These are phyloP conservation scores for Mortierella hygrophila DNA, from an alignment of 192 early-diverging fungal genomes.

Conservation along the genomic window DNA sequence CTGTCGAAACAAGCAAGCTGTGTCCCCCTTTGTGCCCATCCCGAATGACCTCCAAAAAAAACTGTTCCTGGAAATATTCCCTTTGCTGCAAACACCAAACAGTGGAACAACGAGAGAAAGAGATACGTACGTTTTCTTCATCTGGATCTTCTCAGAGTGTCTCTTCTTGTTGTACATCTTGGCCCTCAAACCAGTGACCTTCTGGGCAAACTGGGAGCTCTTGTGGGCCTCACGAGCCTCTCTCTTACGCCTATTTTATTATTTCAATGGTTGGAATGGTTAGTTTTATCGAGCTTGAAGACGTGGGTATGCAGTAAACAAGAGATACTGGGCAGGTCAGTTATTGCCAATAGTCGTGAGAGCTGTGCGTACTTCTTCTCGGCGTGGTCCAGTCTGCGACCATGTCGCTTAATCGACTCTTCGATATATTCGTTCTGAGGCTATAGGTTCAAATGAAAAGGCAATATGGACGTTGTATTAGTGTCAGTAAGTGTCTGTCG, in stretches of 20 bases:
- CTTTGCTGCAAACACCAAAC: background rate
- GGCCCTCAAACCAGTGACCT: slow-evolving; percentile 97
- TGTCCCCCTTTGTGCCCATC: background rate
- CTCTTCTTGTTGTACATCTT: slow-evolving; percentile 99
- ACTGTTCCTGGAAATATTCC: background rate
- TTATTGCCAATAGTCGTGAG: background rate
- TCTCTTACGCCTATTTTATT: slow-evolving; percentile 83
- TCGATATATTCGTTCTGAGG: slow-evolving; percentile 97
- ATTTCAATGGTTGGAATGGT: background rate
- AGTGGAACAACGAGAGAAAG: background rate
- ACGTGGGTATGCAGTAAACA: too few relatives aligned
- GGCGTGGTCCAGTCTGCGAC: slow-evolving; percentile 93
- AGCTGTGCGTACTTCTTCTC: slow-evolving; percentile 84
- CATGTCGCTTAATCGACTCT: slow-evolving; percentile 96
- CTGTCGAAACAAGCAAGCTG: too few relatives aligned
- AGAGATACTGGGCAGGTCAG: background rate
- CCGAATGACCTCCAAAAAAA: too few relatives aligned
- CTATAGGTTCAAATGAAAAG: slow-evolving; percentile 31
- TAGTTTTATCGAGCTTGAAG: background rate
- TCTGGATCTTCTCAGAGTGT: slow-evolving; percentile 98
- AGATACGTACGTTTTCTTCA: slow-evolving; percentile 93
- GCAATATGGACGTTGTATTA: background rate
- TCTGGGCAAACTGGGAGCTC: slow-evolving; percentile 91
- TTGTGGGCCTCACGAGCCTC: slow-evolving; percentile 96
- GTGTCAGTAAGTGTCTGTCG: background rate